A percentile compares a stretch with the other conserved stretches of the same genome.
phyloP scores from a whole-genome alignment of 2,329 filamentous ascomycete genomes.

The Colletotrichum sp. region DNA sequence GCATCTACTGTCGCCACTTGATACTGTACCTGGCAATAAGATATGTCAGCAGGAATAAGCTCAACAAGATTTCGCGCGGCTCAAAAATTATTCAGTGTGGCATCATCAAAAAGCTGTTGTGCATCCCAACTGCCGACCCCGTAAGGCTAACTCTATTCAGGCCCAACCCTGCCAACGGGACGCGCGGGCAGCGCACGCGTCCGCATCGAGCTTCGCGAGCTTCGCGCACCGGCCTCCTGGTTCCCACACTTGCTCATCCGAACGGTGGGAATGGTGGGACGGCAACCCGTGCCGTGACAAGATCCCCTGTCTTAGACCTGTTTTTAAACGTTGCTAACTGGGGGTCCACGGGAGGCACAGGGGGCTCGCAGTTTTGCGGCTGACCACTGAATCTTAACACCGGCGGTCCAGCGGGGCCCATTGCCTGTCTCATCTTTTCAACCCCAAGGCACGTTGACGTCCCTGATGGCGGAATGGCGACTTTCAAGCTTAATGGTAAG shows the following conservation, averaged over 20 bases:
- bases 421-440: not conserved
- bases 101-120: not conserved
- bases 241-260: not conserved
- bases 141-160: not conserved
- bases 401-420: not conserved
- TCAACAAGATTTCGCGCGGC: not conserved
- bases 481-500: not conserved
- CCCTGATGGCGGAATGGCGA: not conserved
- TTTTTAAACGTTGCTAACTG: not conserved
- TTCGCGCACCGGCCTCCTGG: not conserved
- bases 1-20: not conserved
- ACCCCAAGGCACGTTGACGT: not conserved
- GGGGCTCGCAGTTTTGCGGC: not conserved
- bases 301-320: not conserved
- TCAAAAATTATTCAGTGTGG: not conserved
- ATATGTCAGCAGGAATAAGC: too few relatives aligned
- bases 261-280: not conserved
- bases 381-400: not conserved
- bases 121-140: not conserved
- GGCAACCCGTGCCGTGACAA: conserved; percentile 6
- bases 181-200: conserved; percentile 8
- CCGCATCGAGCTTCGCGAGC: not conserved
- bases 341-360: not conserved
- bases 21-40: too few relatives aligned
- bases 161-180: not conserved